Conservation (phyloP, 1,284 basidiomycete species). For the Ustilago lituana region DNA sequence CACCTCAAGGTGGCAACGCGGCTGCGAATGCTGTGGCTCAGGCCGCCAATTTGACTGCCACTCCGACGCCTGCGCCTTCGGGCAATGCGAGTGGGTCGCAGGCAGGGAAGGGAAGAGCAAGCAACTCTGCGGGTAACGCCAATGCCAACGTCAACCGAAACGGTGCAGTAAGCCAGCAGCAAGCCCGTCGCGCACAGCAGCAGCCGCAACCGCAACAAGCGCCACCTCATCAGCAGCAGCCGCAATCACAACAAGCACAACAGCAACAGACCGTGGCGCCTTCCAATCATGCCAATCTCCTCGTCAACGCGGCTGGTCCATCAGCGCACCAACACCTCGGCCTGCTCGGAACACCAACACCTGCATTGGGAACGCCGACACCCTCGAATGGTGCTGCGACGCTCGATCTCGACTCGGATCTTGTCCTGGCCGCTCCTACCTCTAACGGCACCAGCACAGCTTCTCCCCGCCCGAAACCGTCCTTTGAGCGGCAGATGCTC, state of each 20-base stretch:
- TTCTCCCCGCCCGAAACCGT: slow-evolving; percentile 8
- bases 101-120: slow-evolving; percentile 6
- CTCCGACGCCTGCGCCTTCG: slow-evolving; percentile 10
- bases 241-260: too few relatives aligned
- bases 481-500: slow-evolving; percentile 41
- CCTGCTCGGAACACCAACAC: slow-evolving; percentile 15
- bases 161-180: background rate
- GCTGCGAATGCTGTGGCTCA: slow-evolving; percentile 39
- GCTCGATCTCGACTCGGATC: slow-evolving; percentile 15
- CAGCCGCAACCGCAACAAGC: slow-evolving; percentile 10
- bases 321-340: slow-evolving; percentile 32
- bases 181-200: background rate
- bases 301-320: slow-evolving; percentile 21
- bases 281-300: slow-evolving; percentile 9
- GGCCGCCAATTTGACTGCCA: slow-evolving; percentile 32
- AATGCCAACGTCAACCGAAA: slow-evolving; percentile 5
- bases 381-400: slow-evolving; percentile 8
- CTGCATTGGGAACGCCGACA: slow-evolving; percentile 6
- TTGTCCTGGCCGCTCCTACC: background rate
- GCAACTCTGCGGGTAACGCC: background rate
- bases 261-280: slow-evolving; percentile 9
- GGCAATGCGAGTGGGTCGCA: background rate
- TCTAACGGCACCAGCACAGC: background rate
- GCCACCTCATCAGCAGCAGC: slow-evolving; percentile 8
- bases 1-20: slow-evolving; percentile 25